Conservation (phyloP, 306 rosid genomes). For the Arachis hypogaea region DNA sequence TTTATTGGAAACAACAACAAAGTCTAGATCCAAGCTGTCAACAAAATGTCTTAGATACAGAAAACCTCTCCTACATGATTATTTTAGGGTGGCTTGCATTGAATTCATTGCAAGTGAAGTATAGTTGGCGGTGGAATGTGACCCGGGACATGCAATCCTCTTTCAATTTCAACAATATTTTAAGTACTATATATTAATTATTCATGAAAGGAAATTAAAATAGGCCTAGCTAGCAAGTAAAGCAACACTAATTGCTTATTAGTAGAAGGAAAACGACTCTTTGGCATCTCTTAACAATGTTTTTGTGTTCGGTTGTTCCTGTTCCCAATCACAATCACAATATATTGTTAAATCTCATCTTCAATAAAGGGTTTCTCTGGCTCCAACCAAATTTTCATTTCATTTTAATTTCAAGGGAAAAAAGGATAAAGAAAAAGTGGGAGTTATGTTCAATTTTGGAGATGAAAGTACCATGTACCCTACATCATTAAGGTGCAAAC, state of each 20-base stretch:
- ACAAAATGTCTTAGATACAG: neutral
- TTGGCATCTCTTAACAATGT: constrained; percentile 26
- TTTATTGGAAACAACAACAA: too few relatives aligned
- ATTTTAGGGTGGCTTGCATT: constrained; percentile 14
- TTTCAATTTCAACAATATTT: constrained; percentile 24
- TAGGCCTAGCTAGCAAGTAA: constrained; percentile 32
- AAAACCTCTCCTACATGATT: neutral
- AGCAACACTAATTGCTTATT: constrained; percentile 1
- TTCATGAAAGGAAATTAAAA: constrained; percentile 12
- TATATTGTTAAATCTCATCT: neutral
- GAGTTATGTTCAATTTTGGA: neutral
- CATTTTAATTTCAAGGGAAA: too few relatives aligned
- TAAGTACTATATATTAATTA: neutral
- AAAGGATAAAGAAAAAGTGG: neutral
- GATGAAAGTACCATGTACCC: neutral
- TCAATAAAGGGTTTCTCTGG: neutral
- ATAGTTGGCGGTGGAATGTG: constrained; percentile 32
- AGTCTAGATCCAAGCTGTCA: too few relatives aligned
- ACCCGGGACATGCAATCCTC: constrained; percentile 35
- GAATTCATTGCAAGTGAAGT: constrained; percentile 23
- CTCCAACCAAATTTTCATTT: neutral
- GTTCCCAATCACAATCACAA: constrained; percentile 21
- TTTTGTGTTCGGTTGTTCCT: constrained; percentile 9
- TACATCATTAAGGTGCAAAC: neutral
- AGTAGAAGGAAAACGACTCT: constrained; percentile 31